A percentile compares a stretch with the other conserved stretches of the same genome.
These are phyloP conservation scores for Pichia thaimueangensis DNA, from an alignment of 805 yeast species.

Conservation along the genomic window DNA sequence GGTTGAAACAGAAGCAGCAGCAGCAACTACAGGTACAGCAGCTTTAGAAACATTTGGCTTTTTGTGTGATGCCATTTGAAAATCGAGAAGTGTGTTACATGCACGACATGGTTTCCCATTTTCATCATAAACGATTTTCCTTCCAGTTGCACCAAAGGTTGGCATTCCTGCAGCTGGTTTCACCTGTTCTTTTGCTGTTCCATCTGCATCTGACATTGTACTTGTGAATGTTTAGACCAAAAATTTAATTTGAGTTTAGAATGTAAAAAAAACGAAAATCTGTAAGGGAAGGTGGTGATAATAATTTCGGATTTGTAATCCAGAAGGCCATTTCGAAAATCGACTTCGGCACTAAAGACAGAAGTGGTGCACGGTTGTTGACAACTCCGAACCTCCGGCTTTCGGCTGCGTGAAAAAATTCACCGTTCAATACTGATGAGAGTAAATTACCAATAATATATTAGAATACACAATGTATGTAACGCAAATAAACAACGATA, in stretches of 20 bases:
- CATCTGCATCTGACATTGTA: slow-evolving; percentile 3
- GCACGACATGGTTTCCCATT: slow-evolving; percentile 95
- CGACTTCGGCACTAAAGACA: no score
- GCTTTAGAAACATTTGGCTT: slow-evolving; percentile 23
- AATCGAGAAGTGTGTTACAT: slow-evolving; percentile 78
- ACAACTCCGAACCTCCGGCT: background rate
- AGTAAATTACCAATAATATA: slow-evolving; percentile 2
- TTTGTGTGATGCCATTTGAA: slow-evolving; percentile 48
- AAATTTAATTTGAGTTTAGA: no score
- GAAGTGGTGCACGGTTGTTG: background rate
- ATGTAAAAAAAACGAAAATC: no score
- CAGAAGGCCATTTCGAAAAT: background rate
- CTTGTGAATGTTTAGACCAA: background rate
- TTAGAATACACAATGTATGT: no score
- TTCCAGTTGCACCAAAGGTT: slow-evolving; percentile 51
- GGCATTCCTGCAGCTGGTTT: slow-evolving; percentile 31
- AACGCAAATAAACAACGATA: no score
- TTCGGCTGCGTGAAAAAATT: background rate
- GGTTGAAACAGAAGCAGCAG: slow-evolving; percentile 15
- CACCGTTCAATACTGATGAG: background rate
- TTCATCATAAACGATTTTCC: slow-evolving; percentile 69
- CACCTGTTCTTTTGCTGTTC: background rate
- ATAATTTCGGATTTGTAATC: slow-evolving; percentile 4
- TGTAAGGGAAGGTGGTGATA: background rate
- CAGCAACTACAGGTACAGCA: slow-evolving; percentile 11